phyloP scores from a whole-genome alignment of 495 filamentous ascomycete genomes.

The Ramalina intermedia region DNA sequence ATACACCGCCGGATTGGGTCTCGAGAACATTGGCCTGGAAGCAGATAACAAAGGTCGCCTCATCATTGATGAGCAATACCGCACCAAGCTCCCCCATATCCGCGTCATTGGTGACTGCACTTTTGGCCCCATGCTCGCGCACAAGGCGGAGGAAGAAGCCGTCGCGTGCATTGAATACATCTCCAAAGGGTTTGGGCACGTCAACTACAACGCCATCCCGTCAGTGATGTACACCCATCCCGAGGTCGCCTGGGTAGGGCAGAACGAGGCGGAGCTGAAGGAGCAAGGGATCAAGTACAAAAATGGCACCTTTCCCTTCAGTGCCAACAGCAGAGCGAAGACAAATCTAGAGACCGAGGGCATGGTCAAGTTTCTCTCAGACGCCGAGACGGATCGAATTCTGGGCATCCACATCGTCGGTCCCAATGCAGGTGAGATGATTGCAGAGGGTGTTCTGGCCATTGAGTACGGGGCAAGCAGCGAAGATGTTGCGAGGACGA shows the following conservation, averaged over 20 bases:
- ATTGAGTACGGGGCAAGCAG: constrained; percentile 91
- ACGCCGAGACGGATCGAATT: constrained; percentile 92
- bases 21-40: constrained; percentile 92
- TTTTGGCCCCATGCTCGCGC: constrained; percentile 97
- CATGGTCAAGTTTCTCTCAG: constrained; percentile 90
- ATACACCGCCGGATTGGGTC: constrained; percentile 78
- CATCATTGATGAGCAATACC: constrained; percentile 95
- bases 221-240: constrained; percentile 99
- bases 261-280: constrained; percentile 95
- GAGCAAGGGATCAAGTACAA: constrained; percentile 77
- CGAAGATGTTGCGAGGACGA: constrained; percentile 90
- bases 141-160: constrained; percentile 98
- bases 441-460: constrained; percentile 90
- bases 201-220: constrained; percentile 97
- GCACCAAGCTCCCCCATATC: constrained; percentile 92
- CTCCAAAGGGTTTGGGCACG: constrained; percentile 91
- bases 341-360: constrained; percentile 96
- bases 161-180: constrained; percentile 93
- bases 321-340: constrained; percentile 93
- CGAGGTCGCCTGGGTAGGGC: constrained; percentile 96
- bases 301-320: constrained; percentile 88
- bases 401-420: constrained; percentile 94
- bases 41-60: constrained; percentile 85
- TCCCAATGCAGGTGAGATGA: constrained; percentile 95
- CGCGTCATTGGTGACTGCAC: constrained; percentile 93